phyloP scores from a whole-genome alignment of 2,329 filamentous ascomycete species.

The Exophiala lecanii-corni region DNA sequence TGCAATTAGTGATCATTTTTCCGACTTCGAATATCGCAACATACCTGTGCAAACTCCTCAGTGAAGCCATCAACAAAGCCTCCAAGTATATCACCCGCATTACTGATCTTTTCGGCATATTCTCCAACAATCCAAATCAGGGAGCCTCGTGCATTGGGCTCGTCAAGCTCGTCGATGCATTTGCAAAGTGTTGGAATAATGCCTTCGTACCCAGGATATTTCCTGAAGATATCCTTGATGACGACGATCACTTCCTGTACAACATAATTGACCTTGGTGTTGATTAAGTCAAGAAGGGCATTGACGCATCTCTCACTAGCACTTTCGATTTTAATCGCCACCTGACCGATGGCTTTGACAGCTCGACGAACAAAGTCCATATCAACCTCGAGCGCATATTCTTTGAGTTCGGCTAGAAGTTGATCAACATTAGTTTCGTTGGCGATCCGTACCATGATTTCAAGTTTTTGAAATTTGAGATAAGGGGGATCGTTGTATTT shows the following conservation, averaged over 20 bases:
- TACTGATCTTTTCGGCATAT: constrained; percentile 98
- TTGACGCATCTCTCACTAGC: constrained; percentile 95
- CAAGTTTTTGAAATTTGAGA: constrained; percentile 93
- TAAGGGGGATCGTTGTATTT: constrained; percentile 99
- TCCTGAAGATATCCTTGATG: constrained; percentile 96
- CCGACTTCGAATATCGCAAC: constrained; percentile 26
- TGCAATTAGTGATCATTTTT: not conserved
- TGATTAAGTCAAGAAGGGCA: constrained; percentile 85
- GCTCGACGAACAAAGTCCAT: constrained; percentile 97
- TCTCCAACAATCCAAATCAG: constrained; percentile 99
- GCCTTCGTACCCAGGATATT: constrained; percentile 95
- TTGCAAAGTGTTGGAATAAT: constrained; percentile 96
- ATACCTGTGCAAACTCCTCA: constrained; percentile 90
- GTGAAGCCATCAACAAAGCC: constrained; percentile 91
- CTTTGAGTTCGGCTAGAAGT: constrained; percentile 86
- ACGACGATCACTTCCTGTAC: constrained; percentile 98
- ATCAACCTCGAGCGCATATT: constrained; percentile 96
- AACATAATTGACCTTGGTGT: constrained; percentile 97
- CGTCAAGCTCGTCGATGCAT: constrained; percentile 94
- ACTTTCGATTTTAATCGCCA: constrained; percentile 96
- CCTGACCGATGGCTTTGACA: constrained; percentile 93
- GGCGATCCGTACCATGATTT: constrained; percentile 98
- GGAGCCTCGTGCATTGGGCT: constrained; percentile 82
- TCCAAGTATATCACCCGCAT: constrained; percentile 88
- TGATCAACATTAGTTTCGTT: constrained; percentile 97